These are phyloP conservation scores for Fusarium pseudoanthophilum DNA, from an alignment of 2,329 filamentous ascomycete species.

Conservation along the genomic window DNA sequence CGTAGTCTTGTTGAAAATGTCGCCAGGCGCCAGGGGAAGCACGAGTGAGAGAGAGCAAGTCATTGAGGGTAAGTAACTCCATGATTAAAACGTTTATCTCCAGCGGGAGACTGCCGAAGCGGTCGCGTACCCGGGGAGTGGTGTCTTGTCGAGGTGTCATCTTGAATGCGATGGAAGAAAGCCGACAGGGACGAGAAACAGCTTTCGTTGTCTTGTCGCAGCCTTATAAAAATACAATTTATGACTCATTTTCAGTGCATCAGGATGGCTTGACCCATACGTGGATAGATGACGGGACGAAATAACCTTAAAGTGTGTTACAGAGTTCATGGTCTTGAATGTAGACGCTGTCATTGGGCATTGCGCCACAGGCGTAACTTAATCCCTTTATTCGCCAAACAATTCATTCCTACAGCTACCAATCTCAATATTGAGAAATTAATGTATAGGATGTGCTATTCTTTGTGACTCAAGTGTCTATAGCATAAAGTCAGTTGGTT, in stretches of 20 bases:
- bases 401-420: too few relatives aligned
- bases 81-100: background rate
- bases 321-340: background rate
- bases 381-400: too few relatives aligned
- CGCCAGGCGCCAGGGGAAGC: background rate
- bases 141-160: background rate
- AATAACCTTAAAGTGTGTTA: background rate
- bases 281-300: background rate
- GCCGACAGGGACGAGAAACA: background rate
- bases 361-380: too few relatives aligned
- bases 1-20: background rate
- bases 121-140: rapidly evolving
- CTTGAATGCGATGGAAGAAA: background rate
- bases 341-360: background rate
- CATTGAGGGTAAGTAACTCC: background rate
- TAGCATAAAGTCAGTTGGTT: too few relatives aligned
- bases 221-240: rapidly evolving
- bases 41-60: background rate
- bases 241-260: rapidly evolving
- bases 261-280: background rate
- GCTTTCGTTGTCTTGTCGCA: background rate
- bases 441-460: too few relatives aligned
- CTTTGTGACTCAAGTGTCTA: too few relatives aligned
- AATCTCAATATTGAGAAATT: too few relatives aligned
- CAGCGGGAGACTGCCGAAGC: background rate